These are phyloP conservation scores for Gloeopeniophorella convolvens DNA, from an alignment of 768 basidiomycete genomes.

Conservation along the genomic window DNA sequence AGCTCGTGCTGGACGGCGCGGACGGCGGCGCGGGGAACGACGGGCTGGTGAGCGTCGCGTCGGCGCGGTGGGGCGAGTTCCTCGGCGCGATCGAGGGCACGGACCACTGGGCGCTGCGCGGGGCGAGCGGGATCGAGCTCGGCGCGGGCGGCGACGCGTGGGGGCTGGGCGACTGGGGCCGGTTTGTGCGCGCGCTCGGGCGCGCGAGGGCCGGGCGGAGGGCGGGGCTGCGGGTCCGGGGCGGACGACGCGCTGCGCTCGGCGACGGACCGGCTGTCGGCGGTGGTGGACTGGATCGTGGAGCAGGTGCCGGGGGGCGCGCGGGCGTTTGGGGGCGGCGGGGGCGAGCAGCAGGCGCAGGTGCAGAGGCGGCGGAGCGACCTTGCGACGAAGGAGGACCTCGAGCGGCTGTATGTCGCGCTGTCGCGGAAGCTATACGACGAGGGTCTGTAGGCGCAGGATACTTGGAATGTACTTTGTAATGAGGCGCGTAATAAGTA, in stretches of 20 bases:
- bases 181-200: conserved; percentile 45
- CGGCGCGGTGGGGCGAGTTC: conserved; percentile 95
- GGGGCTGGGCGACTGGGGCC: conserved; percentile 50
- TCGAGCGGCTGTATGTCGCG: conserved; percentile 88
- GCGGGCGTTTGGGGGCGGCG: too few species aligned
- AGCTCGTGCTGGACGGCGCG: conserved; percentile 84
- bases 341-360: conserved; percentile 25
- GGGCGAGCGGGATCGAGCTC: conserved; percentile 71
- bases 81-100: conserved; percentile 82
- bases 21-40: conserved; percentile 81
- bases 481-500: too few species aligned
- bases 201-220: conserved; percentile 27
- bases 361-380: conserved; percentile 38
- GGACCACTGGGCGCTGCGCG: conserved; percentile 96
- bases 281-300: conserved; percentile 73
- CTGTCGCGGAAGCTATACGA: conserved; percentile 86
- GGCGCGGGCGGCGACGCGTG: conserved; percentile 43
- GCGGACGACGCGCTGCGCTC: conserved; percentile 53
- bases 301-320: conserved; percentile 62
- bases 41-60: conserved; percentile 85
- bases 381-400: conserved; percentile 58
- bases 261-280: conserved; percentile 66
- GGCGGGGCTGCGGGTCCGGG: conserved; percentile 18
- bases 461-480: too few species aligned
- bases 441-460: conserved; percentile 60